Base-by-base conservation (phyloP, 305 asterid species). In the Solanum aculeatissimum region DNA sequence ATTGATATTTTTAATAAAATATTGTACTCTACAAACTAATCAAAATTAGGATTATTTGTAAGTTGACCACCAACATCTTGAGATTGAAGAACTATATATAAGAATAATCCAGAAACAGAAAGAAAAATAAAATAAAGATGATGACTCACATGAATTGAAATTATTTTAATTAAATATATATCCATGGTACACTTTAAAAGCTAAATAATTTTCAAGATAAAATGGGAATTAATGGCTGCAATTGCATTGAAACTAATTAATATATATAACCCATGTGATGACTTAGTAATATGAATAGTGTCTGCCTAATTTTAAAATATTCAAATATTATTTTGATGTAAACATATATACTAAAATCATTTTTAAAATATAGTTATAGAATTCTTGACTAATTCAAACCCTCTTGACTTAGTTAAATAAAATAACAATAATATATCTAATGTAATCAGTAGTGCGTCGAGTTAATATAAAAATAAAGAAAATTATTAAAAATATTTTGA, bases 81-180 rank as follows among this genome's bases (percentile, higher is more conserved):
- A 91, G 91, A 91, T 85, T 78, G 89, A 80, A 90, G 88, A 74
- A 82, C 57, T 16, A 13, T 58, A 38, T 8, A 38, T 40, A 40
- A 58, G 16, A 43, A 18, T 81, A 81, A 47, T 55, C 11, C 42
- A 7, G 27, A 62, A 9, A 57, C 13, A 58, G 23, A 40, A 40
- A 54, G 12, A 29, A 80, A 18, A 80, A n/a, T 23, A 57, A 58
- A 55, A 58, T 55, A 10, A 40, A 80, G 2, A 80, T 18, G 25
- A 51, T 69, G 78, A 69, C 78, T 38, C 15, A 38, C 78, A 40
- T 21, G 65, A 58, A n/a, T 40, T 70, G 19, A 70, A 70, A 70
- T 5, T 38, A 40, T 40, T 70, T 70, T 19, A 70, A 70, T 70
- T 69, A 35, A 69, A 69, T 35, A 27, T 49, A 69, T 35, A 27